Evolutionary conservation across 345 rosid species (phyloP).

Genomic region (Psidium friedrichsthalianum): DNA sequence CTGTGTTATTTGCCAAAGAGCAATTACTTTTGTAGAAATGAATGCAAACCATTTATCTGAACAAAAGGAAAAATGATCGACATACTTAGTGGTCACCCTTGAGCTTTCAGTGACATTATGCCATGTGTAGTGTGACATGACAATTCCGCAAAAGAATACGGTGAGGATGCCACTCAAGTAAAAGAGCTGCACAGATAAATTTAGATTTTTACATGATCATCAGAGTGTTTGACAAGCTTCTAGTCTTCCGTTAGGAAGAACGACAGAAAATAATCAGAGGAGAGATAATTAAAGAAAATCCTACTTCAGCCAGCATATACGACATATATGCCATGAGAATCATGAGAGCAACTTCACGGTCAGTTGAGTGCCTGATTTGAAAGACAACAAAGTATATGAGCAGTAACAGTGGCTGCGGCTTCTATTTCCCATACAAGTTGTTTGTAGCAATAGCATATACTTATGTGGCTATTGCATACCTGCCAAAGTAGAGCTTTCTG

Average conservation of each 20-base stretch:
- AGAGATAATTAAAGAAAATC: constrained; percentile 1
- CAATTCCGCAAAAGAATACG: constrained; percentile 93
- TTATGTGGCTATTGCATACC: constrained; percentile 23
- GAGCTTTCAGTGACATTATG: constrained; percentile 88
- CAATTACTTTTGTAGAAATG: not conserved
- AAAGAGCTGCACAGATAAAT: constrained; percentile 48
- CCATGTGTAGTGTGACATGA: constrained; percentile 98
- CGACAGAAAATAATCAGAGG: not conserved
- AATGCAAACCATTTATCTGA: not conserved
- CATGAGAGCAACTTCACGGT: constrained; percentile 96
- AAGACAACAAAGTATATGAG: not conserved
- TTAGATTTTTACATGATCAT: not conserved
- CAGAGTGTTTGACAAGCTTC: not conserved
- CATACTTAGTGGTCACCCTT: constrained; percentile 85
- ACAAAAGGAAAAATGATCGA: not conserved
- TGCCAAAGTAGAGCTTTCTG: constrained; percentile 83
- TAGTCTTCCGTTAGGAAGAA: not conserved
- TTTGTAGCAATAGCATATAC: not conserved
- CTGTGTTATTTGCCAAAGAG: constrained; percentile 20
- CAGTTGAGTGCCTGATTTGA: constrained; percentile 66
- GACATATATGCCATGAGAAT: constrained; percentile 92
- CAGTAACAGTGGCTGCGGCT: not conserved
- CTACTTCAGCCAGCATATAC: constrained; percentile 85
- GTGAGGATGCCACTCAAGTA: constrained; percentile 85
- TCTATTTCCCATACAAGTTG: not conserved